Conservation (phyloP, 306 rosid genomes). For the Psophocarpus tetragonolobus region DNA sequence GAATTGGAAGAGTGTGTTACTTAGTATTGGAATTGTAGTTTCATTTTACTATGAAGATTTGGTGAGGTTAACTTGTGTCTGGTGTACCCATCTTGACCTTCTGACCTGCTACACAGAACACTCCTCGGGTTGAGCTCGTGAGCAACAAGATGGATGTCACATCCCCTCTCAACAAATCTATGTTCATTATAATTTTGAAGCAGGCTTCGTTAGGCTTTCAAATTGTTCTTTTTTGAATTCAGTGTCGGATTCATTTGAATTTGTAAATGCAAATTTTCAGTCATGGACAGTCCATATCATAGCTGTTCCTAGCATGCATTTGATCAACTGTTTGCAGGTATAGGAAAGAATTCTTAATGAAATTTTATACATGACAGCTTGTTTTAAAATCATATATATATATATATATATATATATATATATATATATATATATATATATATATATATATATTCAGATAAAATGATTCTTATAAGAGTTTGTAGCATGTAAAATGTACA, state of each 20-base stretch:
- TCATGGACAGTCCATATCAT: neutral
- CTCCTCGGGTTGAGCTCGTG: neutral
- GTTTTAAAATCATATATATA: neutral
- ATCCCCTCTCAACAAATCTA: neutral
- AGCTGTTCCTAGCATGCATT: neutral
- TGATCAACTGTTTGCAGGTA: neutral
- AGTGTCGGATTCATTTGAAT: conserved; percentile 5
- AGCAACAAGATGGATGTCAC: conserved; percentile 1
- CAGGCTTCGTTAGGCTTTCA: neutral
- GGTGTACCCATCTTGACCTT: neutral
- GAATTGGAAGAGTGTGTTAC: neutral
- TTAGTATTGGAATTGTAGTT: neutral
- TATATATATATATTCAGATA: too few species aligned
- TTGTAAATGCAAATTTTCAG: conserved; percentile 3
- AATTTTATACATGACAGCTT: neutral
- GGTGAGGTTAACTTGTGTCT: neutral
- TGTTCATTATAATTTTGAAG: neutral
- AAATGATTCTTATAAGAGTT: neutral
- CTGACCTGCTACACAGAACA: neutral
- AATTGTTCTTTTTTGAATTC: neutral
- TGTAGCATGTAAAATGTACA: too few species aligned
- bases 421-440: too few species aligned
- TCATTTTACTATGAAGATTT: conserved; percentile 21
- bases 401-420: too few species aligned
- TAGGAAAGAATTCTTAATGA: neutral